A percentile compares a stretch with the other conserved stretches of the same genome.
Conservation (phyloP, 2,329 filamentous ascomycete species). For the Penicillium sp. region DNA sequence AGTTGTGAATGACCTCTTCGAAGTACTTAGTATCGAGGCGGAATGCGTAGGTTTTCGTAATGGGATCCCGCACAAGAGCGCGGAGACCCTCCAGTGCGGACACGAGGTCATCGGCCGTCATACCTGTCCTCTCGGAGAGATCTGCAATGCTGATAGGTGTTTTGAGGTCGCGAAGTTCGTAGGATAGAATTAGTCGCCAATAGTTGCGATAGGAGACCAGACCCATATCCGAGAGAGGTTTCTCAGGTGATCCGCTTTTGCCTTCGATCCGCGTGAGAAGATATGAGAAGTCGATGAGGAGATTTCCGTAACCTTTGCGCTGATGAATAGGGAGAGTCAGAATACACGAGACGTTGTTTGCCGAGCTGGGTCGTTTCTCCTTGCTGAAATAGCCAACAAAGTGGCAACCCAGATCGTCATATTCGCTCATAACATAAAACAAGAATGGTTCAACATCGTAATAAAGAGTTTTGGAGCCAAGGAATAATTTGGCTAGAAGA, state of each 20-base stretch:
- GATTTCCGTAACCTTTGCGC: slow-evolving; percentile 93
- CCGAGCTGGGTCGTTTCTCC: slow-evolving; percentile 90
- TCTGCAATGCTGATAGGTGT: slow-evolving; percentile 59
- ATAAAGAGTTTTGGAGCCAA: slow-evolving; percentile 97
- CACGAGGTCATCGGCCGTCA: slow-evolving; percentile 95
- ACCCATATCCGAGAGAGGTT: slow-evolving; percentile 97
- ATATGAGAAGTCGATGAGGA: slow-evolving; percentile 98
- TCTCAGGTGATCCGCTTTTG: slow-evolving; percentile 95
- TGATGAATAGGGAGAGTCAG: slow-evolving; percentile 95
- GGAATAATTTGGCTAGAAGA: slow-evolving; percentile 90
- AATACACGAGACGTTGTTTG: slow-evolving; percentile 98
- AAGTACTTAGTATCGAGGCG: slow-evolving; percentile 86
- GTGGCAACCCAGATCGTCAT: slow-evolving; percentile 87
- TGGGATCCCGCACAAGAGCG: slow-evolving; percentile 84
- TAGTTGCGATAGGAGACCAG: slow-evolving; percentile 97
- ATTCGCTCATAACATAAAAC: slow-evolving; percentile 96
- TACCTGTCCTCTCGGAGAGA: slow-evolving; percentile 81
- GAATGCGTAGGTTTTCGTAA: slow-evolving; percentile 86
- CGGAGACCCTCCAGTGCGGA: slow-evolving; percentile 89
- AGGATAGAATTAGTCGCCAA: slow-evolving; percentile 88
- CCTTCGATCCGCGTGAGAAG: slow-evolving; percentile 89
- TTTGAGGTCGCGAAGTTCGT: slow-evolving; percentile 72
- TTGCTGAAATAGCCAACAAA: slow-evolving; percentile 99
- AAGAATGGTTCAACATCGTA: slow-evolving; percentile 99
- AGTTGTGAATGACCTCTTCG: slow-evolving; percentile 82